Base-by-base conservation (phyloP, 2,329 filamentous ascomycete species). In the Metarhizium robertsii region DNA sequence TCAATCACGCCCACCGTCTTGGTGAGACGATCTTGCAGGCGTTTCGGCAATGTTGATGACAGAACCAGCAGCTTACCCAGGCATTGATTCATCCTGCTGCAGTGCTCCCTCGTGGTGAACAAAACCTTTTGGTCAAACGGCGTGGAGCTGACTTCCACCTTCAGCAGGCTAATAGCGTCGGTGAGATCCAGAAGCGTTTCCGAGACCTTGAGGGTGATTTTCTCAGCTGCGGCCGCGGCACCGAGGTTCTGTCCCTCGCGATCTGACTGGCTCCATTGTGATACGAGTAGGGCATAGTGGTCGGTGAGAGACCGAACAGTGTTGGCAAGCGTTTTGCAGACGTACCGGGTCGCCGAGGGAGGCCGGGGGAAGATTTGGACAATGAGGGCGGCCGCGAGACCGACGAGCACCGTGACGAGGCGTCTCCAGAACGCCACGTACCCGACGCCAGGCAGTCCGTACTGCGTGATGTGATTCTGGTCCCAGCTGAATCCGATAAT, bases 361-460 rank as follows among this genome's bases (percentile, higher is more conserved):
- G 76, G 75, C 0, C 66, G 67, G 0, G 76, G 76, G 52, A 79
- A 72, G 0, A 79, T 55, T 54, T 78, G 74, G 0, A 79, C 73
- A 6, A 78, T 63, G 0, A 71, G 64, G 0, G 75, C 71, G 0
- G 71, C 75, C 0, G 62, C 62, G 10, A 76, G 70, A 0, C 77
- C 77, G 2, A 79, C 61, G 5, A 79, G 58, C 0, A 79, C 76
- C 0, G 74, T 69, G 1, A 74, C 62, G 0, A 73, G 53, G 1
- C 76, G 72, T 32, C 73, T 73, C 73, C 75, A 79, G 58, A 79
- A 79, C 6, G 76, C 71, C 48, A 59, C 65, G 38, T 79, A 79
- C 1, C 76, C 77, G 29, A 67, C 62, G 0, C 76, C 76, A 0
- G 76, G 76, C 16, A 74, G 68, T 1, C 76, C 76, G 34, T 78